Evolutionary conservation across 2,329 filamentous ascomycete species (phyloP).

Genomic region (Venturia asperata): DNA sequence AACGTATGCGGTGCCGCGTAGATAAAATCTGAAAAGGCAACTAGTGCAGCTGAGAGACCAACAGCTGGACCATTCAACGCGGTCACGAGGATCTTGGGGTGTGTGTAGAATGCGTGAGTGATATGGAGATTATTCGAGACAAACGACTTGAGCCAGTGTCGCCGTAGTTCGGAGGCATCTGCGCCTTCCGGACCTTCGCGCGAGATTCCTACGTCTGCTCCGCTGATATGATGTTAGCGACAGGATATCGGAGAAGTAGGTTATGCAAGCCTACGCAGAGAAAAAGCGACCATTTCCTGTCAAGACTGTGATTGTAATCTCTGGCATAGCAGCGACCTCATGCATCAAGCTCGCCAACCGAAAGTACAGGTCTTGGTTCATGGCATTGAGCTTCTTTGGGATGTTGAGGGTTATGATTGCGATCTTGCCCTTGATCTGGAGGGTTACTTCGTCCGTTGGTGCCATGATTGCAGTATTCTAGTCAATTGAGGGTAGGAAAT

Average conservation of each 20-base stretch:
- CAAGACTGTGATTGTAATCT: constrained; percentile 77
- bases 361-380: constrained; percentile 68
- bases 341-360: constrained; percentile 64
- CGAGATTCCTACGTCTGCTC: constrained; percentile 65
- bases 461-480: background rate
- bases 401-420: constrained; percentile 84
- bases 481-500: background rate
- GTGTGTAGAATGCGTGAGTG: constrained; percentile 82
- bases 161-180: constrained; percentile 34
- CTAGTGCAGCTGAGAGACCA: constrained; percentile 76
- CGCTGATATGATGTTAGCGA: constrained; percentile 43
- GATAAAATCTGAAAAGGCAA: constrained; percentile 83
- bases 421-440: constrained; percentile 60
- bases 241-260: background rate
- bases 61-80: constrained; percentile 89
- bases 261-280: constrained; percentile 57
- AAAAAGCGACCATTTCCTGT: constrained; percentile 76
- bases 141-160: constrained; percentile 63
- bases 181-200: constrained; percentile 36
- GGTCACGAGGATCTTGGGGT: constrained; percentile 86
- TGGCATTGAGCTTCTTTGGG: constrained; percentile 78
- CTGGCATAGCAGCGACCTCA: constrained; percentile 69
- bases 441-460: constrained; percentile 35
- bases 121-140: constrained; percentile 82
- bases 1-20: constrained; percentile 77